These are phyloP conservation scores for Agaricus blazei DNA, from an alignment of 768 basidiomycete species.

Conservation along the genomic window DNA sequence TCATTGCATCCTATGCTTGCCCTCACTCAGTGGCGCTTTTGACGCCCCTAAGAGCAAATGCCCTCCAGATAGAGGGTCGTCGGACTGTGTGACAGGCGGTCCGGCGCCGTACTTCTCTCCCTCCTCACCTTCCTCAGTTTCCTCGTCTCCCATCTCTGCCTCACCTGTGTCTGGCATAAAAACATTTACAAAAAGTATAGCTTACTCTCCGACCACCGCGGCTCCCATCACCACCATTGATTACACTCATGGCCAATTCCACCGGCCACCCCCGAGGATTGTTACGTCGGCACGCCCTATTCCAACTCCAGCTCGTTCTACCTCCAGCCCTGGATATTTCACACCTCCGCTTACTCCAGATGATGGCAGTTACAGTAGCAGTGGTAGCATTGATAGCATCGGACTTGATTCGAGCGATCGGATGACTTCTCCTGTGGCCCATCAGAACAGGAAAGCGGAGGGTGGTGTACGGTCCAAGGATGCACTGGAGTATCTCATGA, in stretches of 20 bases:
- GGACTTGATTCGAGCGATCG: conserved; percentile 39
- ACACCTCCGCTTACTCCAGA: conserved; percentile 85
- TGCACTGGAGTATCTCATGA: conserved; percentile 74
- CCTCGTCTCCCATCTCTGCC: conserved; percentile 23
- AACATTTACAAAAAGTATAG: conserved; percentile 10
- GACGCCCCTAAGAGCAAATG: conserved; percentile 87
- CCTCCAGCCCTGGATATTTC: conserved; percentile 45
- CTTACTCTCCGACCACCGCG: conserved; percentile 17
- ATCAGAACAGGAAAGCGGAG: neutral
- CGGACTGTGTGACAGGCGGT: conserved; percentile 92
- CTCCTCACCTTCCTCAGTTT: conserved; percentile 32
- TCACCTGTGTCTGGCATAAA: conserved; percentile 8
- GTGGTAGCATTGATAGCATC: conserved; percentile 24
- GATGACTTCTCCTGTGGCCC: neutral
- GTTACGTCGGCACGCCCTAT: conserved; percentile 4
- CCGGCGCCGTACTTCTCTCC: conserved; percentile 60
- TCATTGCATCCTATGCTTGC: neutral
- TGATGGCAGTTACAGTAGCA: conserved; percentile 42
- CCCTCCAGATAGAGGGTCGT: conserved; percentile 96
- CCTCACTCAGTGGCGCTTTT: conserved; percentile 80
- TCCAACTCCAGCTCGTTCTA: conserved; percentile 22
- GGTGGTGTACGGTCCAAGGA: conserved; percentile 31
- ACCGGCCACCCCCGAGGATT: neutral
- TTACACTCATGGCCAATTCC: conserved; percentile 11
- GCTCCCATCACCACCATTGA: conserved; percentile 16